Base-by-base conservation (phyloP, 176 grass and related monocot genomes). In the Thinopyrum elongatum region DNA sequence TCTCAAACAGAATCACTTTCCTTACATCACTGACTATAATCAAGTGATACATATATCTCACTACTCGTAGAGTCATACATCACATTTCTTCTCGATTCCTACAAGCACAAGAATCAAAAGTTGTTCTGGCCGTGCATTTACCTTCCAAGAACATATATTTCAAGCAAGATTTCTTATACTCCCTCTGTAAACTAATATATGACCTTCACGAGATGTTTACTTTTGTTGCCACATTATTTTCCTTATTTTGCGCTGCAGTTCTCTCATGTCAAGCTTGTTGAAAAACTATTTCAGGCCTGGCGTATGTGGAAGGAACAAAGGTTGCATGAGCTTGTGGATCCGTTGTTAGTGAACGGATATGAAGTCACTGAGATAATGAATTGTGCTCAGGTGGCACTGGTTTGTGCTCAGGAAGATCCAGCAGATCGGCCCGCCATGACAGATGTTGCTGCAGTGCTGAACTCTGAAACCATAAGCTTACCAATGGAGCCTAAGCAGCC, bases 361-460 rank as follows among this genome's bases (percentile, higher is more conserved):
- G 80, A 87, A 7, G 65, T 8, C 3, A 4, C 22, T 9, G 82
- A 85, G 57, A 47, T 90, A 33, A 46, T 15, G 16, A 66, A 17
- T 7, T 87, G 67, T 3, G 16, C 86, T 67, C 76, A 82, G 10
- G 61, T 93, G 42, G 85, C 88, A 17, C 78, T 90, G 6, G 69
- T 90, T 6, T 90, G 91, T 60, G 81, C 86, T 49, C 91, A 90
- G 65, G 91, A 90, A 61, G 86, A 88, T 47, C 69, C 77, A 46
- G 6, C 21, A 57, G 73, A 93, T 22, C 70, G 91, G 2, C 91
- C 85, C 9, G 76, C 84, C 8, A 90, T 90, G 81, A 42, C 46
- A 1, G 70, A 89, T 69, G 84, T 92, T 31, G 70, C 58, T 62
- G 8, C 80, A 46, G 69, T 84, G 51, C 29, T 92, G 55, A 92